These are phyloP conservation scores for Wickerhamomyces hampshirensis DNA, from an alignment of 805 yeast genomes.

Conservation along the genomic window DNA sequence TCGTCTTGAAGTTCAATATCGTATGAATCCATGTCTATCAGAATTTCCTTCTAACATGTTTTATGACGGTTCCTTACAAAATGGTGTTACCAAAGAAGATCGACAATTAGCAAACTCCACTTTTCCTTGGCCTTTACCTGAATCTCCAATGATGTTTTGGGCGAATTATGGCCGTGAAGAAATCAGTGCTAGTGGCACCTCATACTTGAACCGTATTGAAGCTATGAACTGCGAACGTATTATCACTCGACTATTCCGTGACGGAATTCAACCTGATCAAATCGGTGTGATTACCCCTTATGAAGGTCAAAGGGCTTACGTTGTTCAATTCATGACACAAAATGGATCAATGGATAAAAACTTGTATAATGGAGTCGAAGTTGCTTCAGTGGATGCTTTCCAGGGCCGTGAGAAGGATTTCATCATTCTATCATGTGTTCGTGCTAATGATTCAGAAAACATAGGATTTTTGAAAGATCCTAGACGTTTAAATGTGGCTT, in stretches of 20 bases:
- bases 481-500: constrained; percentile 82
- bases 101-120: constrained; percentile 48
- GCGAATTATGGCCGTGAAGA: constrained; percentile 86
- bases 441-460: constrained; percentile 68
- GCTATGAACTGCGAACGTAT: constrained; percentile 84
- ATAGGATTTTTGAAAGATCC: constrained; percentile 86
- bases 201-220: constrained; percentile 80
- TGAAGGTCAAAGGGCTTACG: constrained; percentile 86
- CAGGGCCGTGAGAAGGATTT: constrained; percentile 89
- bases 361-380: constrained; percentile 69
- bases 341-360: constrained; percentile 65
- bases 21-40: constrained; percentile 88
- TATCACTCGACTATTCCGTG: constrained; percentile 65
- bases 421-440: constrained; percentile 72
- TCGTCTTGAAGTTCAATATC: constrained; percentile 85
- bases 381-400: constrained; percentile 92
- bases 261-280: constrained; percentile 73
- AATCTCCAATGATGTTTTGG: constrained; percentile 96
- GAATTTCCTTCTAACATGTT: constrained; percentile 90
- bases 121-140: constrained; percentile 90
- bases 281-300: constrained; percentile 94
- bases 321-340: constrained; percentile 71
- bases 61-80: constrained; percentile 87
- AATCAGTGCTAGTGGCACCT: constrained; percentile 73
- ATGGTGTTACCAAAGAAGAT: constrained; percentile 80